Evolutionary conservation across 352 stramenopile species (phyloP), one percentile per base, ranked within the genome.

Genomic region (Peronospora belbahrii): DNA sequence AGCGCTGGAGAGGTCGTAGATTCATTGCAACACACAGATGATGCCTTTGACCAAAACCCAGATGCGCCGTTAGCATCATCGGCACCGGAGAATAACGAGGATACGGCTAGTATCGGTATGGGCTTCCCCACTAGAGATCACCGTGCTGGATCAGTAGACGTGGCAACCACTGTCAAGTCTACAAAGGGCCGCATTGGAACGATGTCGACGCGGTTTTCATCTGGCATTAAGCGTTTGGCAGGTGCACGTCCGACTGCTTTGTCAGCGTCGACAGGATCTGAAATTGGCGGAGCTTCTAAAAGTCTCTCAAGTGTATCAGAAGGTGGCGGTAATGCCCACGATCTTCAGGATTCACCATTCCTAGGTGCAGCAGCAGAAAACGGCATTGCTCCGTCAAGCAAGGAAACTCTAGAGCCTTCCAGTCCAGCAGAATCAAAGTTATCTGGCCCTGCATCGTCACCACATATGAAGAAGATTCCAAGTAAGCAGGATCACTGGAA

Each of bases 191-290:
- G 70, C 13, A 83, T 88, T 42, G 67, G 70, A 14, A 83, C 65
- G 15, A 88, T 90, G 39, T 86, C 74, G 13, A 88, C 75, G 23
- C 70, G 75, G 3, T 83, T 90, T 38, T 85, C 78, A 1, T 79
- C 69, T 1, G 68, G 79, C 2, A 83, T 89, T 35, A 70, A 73
- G 42, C 68, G 70, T 31, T 60, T 90, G 27, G 63, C 63, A 17
- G 39, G 48, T 44, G 47, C 44, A 17, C 63, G 59, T 15, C 48
- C 63, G 13, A 35, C 47, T 2, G 47, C 52, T 40, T 53, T 60
- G 9, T 61, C 47, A 46, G 48, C 18, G 31, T 55, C 56, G 13
- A 54, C 49, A 5, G 46, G 49, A 14, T 18, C 53, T 9, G 62
- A 71, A 24, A 30, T 14, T 5, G 22, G 40, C 8, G 48, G 25